Evolutionary conservation across 2,329 filamentous ascomycete genomes (phyloP).

Genomic region (Metarhizium robertsii): DNA sequence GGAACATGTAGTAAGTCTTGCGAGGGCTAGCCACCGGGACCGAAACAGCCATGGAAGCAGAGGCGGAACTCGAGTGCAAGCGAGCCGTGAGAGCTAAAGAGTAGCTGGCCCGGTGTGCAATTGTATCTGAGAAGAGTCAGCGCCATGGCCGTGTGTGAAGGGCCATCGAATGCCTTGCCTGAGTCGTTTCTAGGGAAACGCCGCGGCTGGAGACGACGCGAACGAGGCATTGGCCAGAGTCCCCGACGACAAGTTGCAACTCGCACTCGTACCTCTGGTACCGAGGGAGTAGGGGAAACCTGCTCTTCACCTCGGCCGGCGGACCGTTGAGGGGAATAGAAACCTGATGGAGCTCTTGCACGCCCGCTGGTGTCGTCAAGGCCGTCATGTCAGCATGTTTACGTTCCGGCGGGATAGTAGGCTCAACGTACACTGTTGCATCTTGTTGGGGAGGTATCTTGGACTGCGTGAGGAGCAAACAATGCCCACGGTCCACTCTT

Average conservation of each 20-base stretch:
- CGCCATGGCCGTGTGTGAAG: no score
- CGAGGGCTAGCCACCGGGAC: no score
- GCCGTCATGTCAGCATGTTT: background rate
- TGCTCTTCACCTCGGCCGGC: background rate
- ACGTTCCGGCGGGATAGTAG: background rate
- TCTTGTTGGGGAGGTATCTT: background rate
- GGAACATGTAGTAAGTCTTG: no score
- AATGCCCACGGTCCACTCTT: background rate
- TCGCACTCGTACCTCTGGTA: background rate
- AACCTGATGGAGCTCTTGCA: background rate
- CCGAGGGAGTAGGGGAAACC: background rate
- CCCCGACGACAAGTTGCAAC: background rate
- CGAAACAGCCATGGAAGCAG: no score
- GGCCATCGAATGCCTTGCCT: no score
- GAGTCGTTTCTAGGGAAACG: background rate
- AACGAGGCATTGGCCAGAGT: background rate
- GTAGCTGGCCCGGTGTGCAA: no score
- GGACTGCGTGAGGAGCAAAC: background rate
- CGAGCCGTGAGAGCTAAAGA: no score
- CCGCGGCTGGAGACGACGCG: background rate
- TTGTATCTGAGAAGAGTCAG: no score
- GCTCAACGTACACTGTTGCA: background rate
- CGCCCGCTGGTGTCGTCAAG: background rate
- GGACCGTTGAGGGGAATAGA: background rate
- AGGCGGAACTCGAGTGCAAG: no score